A percentile compares a stretch with the other conserved stretches of the same genome.
phyloP scores from a whole-genome alignment of 257 asterid species.

The Solanum chmielewskii region DNA sequence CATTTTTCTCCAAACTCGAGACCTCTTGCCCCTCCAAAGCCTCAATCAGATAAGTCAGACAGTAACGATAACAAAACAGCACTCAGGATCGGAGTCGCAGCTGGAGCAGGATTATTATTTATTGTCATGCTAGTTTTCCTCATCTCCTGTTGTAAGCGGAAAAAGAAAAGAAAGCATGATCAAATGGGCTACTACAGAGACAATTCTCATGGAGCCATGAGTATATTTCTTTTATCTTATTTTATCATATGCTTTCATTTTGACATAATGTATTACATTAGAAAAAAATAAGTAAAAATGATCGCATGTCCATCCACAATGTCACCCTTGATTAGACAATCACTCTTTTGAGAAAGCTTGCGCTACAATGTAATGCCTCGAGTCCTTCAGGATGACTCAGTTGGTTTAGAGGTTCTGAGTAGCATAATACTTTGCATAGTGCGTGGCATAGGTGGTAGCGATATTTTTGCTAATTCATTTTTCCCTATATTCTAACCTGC shows the following conservation, averaged over 20 bases:
- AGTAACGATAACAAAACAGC: background rate
- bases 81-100: conserved; percentile 45
- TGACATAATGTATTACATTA: background rate
- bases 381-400: background rate
- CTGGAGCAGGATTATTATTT: conserved; percentile 49
- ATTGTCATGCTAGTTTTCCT: conserved; percentile 27
- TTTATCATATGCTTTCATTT: background rate
- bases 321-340: background rate
- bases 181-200: conserved; percentile 53
- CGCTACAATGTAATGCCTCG: background rate
- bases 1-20: background rate
- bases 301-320: background rate
- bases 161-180: conserved; percentile 35
- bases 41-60: background rate
- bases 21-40: conserved; percentile 10
- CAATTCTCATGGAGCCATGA: conserved; percentile 28
- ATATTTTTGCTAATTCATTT: background rate
- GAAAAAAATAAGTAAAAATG: too few relatives aligned
- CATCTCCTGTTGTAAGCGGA: conserved; percentile 28
- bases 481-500: background rate
- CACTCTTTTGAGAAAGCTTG: background rate
- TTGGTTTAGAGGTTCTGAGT: too few relatives aligned
- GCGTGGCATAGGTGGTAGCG: too few relatives aligned
- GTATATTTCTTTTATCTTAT: conserved; percentile 11
- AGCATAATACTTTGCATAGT: too few relatives aligned